Evolutionary conservation across 768 basidiomycete genomes (phyloP).

Genomic region (Russula foetens): DNA sequence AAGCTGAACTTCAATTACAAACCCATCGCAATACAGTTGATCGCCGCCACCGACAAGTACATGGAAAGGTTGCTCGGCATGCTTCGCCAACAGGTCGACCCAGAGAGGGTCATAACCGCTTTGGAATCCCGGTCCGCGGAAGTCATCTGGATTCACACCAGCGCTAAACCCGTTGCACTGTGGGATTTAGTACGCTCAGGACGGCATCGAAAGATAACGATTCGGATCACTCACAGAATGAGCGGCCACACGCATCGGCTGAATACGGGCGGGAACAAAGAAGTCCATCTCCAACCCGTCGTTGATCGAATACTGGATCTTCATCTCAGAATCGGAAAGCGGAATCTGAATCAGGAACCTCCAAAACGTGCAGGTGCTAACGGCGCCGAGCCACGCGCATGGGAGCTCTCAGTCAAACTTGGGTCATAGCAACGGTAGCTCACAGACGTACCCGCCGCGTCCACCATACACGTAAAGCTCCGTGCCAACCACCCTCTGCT

Average conservation of each 20-base stretch:
- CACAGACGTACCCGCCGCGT: constrained; percentile 35
- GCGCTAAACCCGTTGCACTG: constrained; percentile 86
- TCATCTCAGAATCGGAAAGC: constrained; percentile 60
- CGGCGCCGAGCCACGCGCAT: not conserved
- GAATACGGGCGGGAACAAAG: constrained; percentile 66
- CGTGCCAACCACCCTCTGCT: constrained; percentile 45
- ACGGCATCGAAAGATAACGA: not conserved
- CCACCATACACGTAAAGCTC: constrained; percentile 67
- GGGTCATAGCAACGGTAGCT: not conserved
- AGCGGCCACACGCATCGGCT: constrained; percentile 89
- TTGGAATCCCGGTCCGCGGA: constrained; percentile 71
- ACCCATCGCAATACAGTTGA: constrained; percentile 84
- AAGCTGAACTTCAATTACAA: constrained; percentile 21
- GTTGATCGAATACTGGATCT: constrained; percentile 76
- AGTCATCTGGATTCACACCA: constrained; percentile 85
- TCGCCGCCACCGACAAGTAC: constrained; percentile 91
- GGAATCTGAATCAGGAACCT: constrained; percentile 84
- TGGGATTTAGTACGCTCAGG: not conserved
- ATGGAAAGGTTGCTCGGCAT: constrained; percentile 76
- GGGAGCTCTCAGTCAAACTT: not conserved
- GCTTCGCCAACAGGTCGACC: constrained; percentile 84
- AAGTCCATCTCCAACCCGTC: constrained; percentile 70
- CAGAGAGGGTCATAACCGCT: constrained; percentile 88
- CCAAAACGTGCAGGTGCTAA: constrained; percentile 89
- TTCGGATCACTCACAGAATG: constrained; percentile 52